These are phyloP conservation scores for carrot (Daucus carota) DNA, from an alignment of 129 eudicot genomes.

Conservation along the genomic window DH1_v3.0 NC_030384.2:42600001-42600500, in stretches of 20 bases:
- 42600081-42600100: neutral
- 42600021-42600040: neutral
- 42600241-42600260: conserved; percentile 51
- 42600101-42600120: neutral
- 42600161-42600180: conserved; percentile 18
- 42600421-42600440: conserved; percentile 64
- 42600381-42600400: conserved; percentile 86
- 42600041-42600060: neutral
- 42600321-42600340: conserved; percentile 32
- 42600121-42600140: conserved; percentile 9
- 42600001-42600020: neutral
- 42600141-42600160: neutral
- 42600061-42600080: neutral
- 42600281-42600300: conserved; percentile 51
- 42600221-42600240: conserved; percentile 43
- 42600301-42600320: conserved; percentile 44
- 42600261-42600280: conserved; percentile 38
- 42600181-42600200: conserved; percentile 47
- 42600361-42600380: conserved; percentile 84
- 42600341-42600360: conserved; percentile 32
- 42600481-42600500: conserved; percentile 73
- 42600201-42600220: conserved; percentile 38
- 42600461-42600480: conserved; percentile 79
- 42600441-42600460: conserved; percentile 83
- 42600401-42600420: conserved; percentile 66